Evolutionary conservation across 495 filamentous ascomycete genomes (phyloP).

Genomic region (Bacidia gigantensis): DNA sequence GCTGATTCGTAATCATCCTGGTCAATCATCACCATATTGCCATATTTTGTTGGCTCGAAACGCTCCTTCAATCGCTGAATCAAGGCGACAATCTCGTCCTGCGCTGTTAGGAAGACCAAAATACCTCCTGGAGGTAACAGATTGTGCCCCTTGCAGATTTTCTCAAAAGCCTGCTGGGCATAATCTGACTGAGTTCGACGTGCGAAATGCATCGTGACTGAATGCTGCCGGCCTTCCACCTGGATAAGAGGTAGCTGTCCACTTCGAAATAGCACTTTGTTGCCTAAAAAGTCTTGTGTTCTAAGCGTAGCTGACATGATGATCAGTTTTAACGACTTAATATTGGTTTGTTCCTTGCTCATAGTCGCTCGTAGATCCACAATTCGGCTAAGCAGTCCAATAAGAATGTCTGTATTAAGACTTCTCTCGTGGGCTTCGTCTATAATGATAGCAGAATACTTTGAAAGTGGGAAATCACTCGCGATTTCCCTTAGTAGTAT

Average conservation of each 20-base stretch:
- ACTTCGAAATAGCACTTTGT: constrained; percentile 61
- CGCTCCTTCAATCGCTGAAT: constrained; percentile 59
- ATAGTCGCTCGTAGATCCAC: constrained; percentile 61
- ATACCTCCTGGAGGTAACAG: constrained; percentile 87
- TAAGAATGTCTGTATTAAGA: constrained; percentile 92
- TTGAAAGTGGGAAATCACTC: constrained; percentile 77
- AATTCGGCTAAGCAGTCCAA: constrained; percentile 90
- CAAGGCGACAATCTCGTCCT: constrained; percentile 73
- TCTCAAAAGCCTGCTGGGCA: constrained; percentile 74
- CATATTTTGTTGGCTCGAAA: constrained; percentile 48
- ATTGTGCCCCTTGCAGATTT: constrained; percentile 75
- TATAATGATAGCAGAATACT: constrained; percentile 87
- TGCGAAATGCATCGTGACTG: constrained; percentile 81
- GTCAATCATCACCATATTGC: constrained; percentile 66
- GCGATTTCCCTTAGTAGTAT: constrained; percentile 84
- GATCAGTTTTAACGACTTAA: constrained; percentile 75
- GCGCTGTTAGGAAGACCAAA: constrained; percentile 90
- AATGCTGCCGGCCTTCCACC: constrained; percentile 85
- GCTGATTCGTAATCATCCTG: constrained; percentile 81
- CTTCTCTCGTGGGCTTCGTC: constrained; percentile 98
- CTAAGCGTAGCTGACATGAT: constrained; percentile 97
- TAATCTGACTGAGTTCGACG: constrained; percentile 76
- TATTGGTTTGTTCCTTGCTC: constrained; percentile 43
- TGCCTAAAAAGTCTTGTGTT: constrained; percentile 81
- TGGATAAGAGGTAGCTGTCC: constrained; percentile 70